phyloP scores from a whole-genome alignment of 108 stramenopile species.

The Phaeodactylum tricornutum region DNA sequence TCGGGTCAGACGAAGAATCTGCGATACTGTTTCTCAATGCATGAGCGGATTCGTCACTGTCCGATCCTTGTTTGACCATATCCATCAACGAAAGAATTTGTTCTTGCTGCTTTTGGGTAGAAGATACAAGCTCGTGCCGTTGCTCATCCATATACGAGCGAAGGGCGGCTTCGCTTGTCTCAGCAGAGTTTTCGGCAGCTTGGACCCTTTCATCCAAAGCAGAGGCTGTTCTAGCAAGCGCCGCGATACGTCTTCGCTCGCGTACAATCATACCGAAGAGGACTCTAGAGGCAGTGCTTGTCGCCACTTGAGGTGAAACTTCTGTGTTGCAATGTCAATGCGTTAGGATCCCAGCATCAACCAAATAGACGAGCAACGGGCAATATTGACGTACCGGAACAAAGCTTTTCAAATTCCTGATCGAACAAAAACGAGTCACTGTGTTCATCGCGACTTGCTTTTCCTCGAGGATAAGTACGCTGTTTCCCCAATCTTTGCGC shows the following conservation, averaged over 20 bases:
- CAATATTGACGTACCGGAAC: constrained; percentile 9
- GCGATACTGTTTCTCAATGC: too few relatives aligned
- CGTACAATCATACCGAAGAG: constrained; percentile 68
- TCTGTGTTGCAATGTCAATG: background rate
- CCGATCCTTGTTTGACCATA: constrained; percentile 23
- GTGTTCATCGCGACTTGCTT: background rate
- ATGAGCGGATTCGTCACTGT: too few relatives aligned
- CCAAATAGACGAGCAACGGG: background rate
- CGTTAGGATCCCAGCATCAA: background rate
- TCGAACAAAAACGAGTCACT: constrained; percentile 28
- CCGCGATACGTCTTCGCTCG: constrained; percentile 41
- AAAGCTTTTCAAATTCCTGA: constrained; percentile 20
- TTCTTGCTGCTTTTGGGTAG: constrained; percentile 46
- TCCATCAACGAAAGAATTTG: constrained; percentile 58
- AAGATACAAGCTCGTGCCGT: constrained; percentile 20
- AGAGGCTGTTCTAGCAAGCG: constrained; percentile 42
- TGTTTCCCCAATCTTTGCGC: constrained; percentile 32
- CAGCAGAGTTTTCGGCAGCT: constrained; percentile 23
- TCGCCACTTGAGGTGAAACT: constrained; percentile 2
- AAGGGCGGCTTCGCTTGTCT: constrained; percentile 37
- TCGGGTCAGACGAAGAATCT: constrained; percentile 6
- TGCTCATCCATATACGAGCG: constrained; percentile 38
- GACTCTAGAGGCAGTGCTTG: constrained; percentile 23
- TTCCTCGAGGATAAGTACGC: too few relatives aligned
- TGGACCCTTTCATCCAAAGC: constrained; percentile 32